Conservation (phyloP, 2,329 filamentous ascomycete species). For the Chaetomiaceae sp. region DNA sequence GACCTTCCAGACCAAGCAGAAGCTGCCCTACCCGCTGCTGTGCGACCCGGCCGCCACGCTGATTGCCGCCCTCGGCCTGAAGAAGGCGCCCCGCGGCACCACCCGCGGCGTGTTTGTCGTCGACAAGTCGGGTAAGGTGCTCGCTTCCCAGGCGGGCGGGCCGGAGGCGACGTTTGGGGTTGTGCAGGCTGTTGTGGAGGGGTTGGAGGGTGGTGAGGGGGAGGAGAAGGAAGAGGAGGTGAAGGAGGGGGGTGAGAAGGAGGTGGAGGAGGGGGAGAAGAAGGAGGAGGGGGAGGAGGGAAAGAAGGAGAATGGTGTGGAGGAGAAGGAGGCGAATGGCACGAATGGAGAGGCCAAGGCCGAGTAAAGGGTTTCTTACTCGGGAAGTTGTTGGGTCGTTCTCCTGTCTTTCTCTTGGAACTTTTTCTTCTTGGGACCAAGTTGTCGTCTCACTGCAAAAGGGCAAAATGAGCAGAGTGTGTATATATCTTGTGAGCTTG, state of each 20-base stretch:
- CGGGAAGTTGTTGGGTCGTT: no score
- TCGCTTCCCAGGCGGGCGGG: constrained; percentile 68
- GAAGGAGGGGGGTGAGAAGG: constrained; percentile 24
- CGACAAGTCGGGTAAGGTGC: constrained; percentile 68
- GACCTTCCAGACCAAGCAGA: constrained; percentile 87
- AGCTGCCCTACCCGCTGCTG: constrained; percentile 79
- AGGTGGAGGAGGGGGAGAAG: not conserved
- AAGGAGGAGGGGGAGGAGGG: constrained; percentile 18
- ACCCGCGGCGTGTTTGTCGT: constrained; percentile 84
- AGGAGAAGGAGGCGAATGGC: constrained; percentile 23
- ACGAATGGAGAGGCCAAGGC: constrained; percentile 8
- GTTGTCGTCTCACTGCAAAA: no score
- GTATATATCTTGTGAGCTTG: no score
- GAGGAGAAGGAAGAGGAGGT: constrained; percentile 15
- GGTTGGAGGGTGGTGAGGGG: constrained; percentile 30
- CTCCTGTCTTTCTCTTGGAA: no score
- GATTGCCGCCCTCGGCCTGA: constrained; percentile 82
- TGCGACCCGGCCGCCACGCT: constrained; percentile 73
- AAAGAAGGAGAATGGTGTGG: constrained; percentile 22
- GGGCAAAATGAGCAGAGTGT: no score
- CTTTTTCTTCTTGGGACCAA: no score
- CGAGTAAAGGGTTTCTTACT: no score
- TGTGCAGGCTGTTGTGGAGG: constrained; percentile 65
- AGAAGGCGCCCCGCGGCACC: constrained; percentile 77
- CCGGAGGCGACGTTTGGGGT: constrained; percentile 73